Percentiles rank a stretch among this genome's conserved stretches.
These are phyloP conservation scores for Chamaecrista fasciculata DNA, from an alignment of 306 rosid species.

Conservation along the genomic window DNA sequence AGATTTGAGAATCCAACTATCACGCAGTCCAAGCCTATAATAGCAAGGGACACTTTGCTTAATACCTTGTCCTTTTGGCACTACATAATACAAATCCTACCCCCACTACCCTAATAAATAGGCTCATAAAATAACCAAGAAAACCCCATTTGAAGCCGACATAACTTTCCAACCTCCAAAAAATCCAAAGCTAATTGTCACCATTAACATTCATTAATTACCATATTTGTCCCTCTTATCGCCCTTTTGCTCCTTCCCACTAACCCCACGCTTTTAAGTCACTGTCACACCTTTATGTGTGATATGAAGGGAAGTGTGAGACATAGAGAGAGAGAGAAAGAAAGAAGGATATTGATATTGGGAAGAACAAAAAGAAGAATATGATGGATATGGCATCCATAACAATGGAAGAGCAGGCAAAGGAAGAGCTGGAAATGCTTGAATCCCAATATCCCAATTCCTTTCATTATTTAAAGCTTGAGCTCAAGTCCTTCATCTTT, in stretches of 20 bases:
- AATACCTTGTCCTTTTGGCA: constrained; percentile 1
- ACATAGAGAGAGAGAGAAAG: too few relatives aligned
- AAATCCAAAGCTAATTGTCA: neutral
- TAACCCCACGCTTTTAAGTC: constrained; percentile 8
- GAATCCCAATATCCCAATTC: constrained; percentile 52
- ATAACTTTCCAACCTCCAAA: constrained; percentile 29
- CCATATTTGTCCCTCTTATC: neutral
- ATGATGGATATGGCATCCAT: neutral
- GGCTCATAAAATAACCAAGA: neutral
- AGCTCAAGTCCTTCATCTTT: constrained; percentile 48
- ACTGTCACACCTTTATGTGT: neutral
- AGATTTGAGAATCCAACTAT: too few relatives aligned
- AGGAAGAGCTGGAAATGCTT: constrained; percentile 44
- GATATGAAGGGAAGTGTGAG: neutral
- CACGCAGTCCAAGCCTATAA: neutral
- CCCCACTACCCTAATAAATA: neutral
- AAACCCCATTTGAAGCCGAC: constrained; percentile 29
- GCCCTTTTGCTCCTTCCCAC: constrained; percentile 23
- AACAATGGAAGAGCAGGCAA: constrained; percentile 49
- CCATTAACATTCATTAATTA: neutral
- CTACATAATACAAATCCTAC: neutral
- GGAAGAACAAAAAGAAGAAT: neutral
- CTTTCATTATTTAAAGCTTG: constrained; percentile 42
- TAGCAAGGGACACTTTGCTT: neutral
- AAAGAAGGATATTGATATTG: neutral